A percentile compares a stretch with the other conserved stretches of the same genome.
Evolutionary conservation across 1,139 yeast genomes (phyloP).

Genomic region (Entelexis paramagnoliae): DNA sequence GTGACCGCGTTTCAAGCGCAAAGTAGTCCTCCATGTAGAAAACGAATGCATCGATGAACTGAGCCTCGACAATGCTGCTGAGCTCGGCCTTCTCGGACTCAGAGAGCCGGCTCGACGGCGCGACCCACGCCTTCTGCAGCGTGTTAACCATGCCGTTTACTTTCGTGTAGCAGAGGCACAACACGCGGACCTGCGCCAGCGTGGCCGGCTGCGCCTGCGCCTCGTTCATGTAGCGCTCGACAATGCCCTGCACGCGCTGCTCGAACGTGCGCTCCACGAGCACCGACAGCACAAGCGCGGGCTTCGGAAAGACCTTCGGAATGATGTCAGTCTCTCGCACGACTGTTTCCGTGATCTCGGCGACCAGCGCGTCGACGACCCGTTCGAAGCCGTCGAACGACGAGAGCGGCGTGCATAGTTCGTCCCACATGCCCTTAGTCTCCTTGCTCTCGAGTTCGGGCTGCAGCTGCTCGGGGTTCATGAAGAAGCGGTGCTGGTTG

Average conservation of each 20-base stretch:
- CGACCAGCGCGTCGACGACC: constrained; percentile 34
- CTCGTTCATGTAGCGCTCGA: constrained; percentile 51
- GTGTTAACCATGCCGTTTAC: constrained; percentile 57
- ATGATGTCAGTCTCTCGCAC: constrained; percentile 66
- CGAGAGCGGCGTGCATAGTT: constrained; percentile 40
- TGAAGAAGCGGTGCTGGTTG: constrained; percentile 64
- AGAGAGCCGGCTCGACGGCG: constrained; percentile 22
- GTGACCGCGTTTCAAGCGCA: constrained; percentile 57
- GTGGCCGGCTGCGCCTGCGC: constrained; percentile 51
- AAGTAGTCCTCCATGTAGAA: constrained; percentile 63
- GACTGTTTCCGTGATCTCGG: constrained; percentile 40
- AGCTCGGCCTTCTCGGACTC: constrained; percentile 41
- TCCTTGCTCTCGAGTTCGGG: constrained; percentile 31
- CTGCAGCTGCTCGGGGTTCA: constrained; percentile 40
- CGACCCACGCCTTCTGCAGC: constrained; percentile 45
- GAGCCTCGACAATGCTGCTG: constrained; percentile 55
- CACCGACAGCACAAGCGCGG: constrained; percentile 55
- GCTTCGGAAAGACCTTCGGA: constrained; percentile 58
- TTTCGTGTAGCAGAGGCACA: constrained; percentile 55
- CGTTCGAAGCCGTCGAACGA: constrained; percentile 36
- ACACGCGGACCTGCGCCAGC: constrained; percentile 66
- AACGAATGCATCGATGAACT: constrained; percentile 59
- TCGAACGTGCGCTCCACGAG: constrained; percentile 72
- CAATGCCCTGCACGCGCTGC: constrained; percentile 57
- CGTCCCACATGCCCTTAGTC: constrained; percentile 35